A percentile compares a stretch with the other conserved stretches of the same genome.
phyloP scores from a whole-genome alignment of 352 stramenopile species.

The Elongisporangium prolatum region DNA sequence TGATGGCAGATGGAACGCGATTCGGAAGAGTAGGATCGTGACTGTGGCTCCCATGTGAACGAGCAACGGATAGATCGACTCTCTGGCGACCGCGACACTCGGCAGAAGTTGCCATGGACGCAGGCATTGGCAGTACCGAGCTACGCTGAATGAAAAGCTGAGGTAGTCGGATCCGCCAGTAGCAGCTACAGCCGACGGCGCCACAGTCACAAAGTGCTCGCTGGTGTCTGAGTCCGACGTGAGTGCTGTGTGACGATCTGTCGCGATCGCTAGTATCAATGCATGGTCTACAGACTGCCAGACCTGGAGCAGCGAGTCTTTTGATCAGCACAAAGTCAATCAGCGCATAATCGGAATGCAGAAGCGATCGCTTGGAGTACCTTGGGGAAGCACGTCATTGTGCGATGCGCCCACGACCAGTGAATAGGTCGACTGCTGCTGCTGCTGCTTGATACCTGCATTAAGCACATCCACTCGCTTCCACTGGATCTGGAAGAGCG shows the following conservation, averaged over 20 bases:
- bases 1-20: not conserved
- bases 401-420: constrained; percentile 13
- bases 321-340: constrained; percentile 1
- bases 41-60: constrained; percentile 40
- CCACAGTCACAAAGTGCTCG: constrained; percentile 19
- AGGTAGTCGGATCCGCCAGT: constrained; percentile 12
- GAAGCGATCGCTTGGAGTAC: not conserved
- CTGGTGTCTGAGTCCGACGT: not conserved
- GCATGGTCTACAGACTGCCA: constrained; percentile 54
- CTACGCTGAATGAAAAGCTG: constrained; percentile 29
- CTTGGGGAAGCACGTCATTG: not conserved
- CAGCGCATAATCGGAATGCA: not conserved
- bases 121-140: constrained; percentile 20
- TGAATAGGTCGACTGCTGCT: constrained; percentile 9
- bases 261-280: constrained; percentile 40
- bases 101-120: constrained; percentile 50
- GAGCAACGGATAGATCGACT: constrained; percentile 34
- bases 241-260: constrained; percentile 11
- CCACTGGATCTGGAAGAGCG: constrained; percentile 45
- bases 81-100: not conserved
- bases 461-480: constrained; percentile 19
- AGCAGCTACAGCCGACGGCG: constrained; percentile 28
- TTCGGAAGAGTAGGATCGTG: constrained; percentile 25
- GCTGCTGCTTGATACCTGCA: constrained; percentile 11
- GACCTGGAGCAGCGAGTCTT: constrained; percentile 31